These are phyloP conservation scores for Nitzschia palea DNA, from an alignment of 108 stramenopile genomes.

Conservation along the genomic window DNA sequence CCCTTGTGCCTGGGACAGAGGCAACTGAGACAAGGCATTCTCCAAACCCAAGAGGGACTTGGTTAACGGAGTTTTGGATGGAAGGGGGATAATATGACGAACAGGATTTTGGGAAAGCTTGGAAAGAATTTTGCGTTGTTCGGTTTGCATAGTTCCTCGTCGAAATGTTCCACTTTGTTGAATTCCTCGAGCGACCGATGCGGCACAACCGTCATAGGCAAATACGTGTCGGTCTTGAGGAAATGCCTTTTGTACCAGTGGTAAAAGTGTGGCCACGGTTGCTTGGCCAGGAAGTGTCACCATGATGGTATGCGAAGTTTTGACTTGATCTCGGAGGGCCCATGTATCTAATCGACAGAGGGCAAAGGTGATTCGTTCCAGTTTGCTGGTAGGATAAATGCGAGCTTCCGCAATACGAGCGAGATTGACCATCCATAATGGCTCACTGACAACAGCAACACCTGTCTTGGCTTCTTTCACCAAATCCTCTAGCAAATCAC, in stretches of 20 bases:
- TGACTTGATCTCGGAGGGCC: constrained; percentile 44
- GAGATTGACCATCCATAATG: constrained; percentile 73
- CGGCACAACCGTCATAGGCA: constrained; percentile 70
- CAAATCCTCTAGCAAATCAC: constrained; percentile 29
- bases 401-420: constrained; percentile 44
- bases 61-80: constrained; percentile 30
- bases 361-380: constrained; percentile 66
- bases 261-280: constrained; percentile 52
- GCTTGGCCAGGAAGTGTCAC: constrained; percentile 74
- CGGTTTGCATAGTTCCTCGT: background rate
- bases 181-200: constrained; percentile 46
- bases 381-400: constrained; percentile 29
- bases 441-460: constrained; percentile 39
- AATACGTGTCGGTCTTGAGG: constrained; percentile 84
- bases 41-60: constrained; percentile 36
- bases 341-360: constrained; percentile 78
- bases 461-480: constrained; percentile 29
- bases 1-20: constrained; percentile 56
- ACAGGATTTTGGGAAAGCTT: constrained; percentile 38
- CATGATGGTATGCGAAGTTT: constrained; percentile 55
- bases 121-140: constrained; percentile 5
- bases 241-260: constrained; percentile 69
- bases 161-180: background rate
- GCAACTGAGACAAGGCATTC: constrained; percentile 46
- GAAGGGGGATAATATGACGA: constrained; percentile 28